Base-by-base conservation (phyloP, 805 yeast genomes). In the Saturnispora halmiae region DNA sequence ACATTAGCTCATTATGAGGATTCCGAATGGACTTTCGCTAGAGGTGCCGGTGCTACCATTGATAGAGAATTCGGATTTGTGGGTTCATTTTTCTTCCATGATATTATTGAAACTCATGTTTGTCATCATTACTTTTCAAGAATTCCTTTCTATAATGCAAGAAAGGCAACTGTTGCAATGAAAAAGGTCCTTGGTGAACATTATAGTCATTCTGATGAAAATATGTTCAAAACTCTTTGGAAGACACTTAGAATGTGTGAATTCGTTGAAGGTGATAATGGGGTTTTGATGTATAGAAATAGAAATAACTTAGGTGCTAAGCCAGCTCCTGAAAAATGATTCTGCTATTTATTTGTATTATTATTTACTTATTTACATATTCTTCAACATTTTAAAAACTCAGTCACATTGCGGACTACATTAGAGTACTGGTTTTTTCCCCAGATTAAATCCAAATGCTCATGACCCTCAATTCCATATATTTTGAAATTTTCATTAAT, bases 361-460 rank as follows among this genome's bases (percentile, higher is more conserved):
- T 20, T 26, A 14, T 38, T 26, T 15, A 4, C 9, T 24, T 21
- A 13, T 4, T n/a, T 19, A 33, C 16, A 20, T 4, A 21, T 13
- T 21, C 20, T 27, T 21, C 14, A 15, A 21, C 40, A 25, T 20
- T 42, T 38, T 19, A 59, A 34, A 46, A 56, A 56, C 7, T 59
- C 55, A 3, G 65, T 43, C 6, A 73, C 65, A 42, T 66, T 64
- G 6, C 63, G 55, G 35, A 72, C 62, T 3, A 77, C 79, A 40
- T 66, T 53, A 4, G 53, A 47, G 22, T 67, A 73, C 3, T 82
- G 81, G 40, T 77, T 73, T 20, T 70, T 63, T n/a, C 96, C 96
- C 98, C 98, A 90, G 10, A 90, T 65, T 46, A 90, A 72, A 56
- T 92, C 98, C 46, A 90, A 63, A 61, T 90, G 98, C 61, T 90